These are phyloP conservation scores for Fusarium albosuccineum DNA, from an alignment of 2,329 filamentous ascomycete species.

Conservation along the genomic window DNA sequence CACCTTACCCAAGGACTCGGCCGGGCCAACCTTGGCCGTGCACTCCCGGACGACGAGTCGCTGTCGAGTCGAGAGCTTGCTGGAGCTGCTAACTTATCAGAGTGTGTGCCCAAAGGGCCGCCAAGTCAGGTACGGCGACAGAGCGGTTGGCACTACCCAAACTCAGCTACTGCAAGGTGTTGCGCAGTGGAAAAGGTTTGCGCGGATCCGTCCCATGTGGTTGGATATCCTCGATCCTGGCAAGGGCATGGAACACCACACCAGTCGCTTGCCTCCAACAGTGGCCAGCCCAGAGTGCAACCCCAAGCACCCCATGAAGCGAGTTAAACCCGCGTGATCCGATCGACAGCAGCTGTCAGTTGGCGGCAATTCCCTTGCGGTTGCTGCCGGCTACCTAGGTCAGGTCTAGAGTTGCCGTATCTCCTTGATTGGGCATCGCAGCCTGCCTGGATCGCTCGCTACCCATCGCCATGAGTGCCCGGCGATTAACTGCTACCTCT, in stretches of 20 bases:
- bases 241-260: conserved; percentile 16
- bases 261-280: neutral
- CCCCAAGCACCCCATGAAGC: neutral
- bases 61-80: neutral
- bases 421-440: neutral
- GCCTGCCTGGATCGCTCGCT: neutral
- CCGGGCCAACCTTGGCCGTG: conserved; percentile 7
- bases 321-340: conserved; percentile 22
- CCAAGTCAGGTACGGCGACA: conserved; percentile 30
- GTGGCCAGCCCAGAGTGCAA: conserved; percentile 3
- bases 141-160: conserved; percentile 26
- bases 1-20: conserved; percentile 23
- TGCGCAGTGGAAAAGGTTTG: conserved; percentile 3
- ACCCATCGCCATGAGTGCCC: neutral
- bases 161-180: conserved; percentile 2
- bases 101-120: conserved; percentile 2
- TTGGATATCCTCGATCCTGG: conserved; percentile 33
- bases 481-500: neutral
- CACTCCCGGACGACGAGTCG: neutral
- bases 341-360: conserved; percentile 14
- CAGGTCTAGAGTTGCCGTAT: neutral
- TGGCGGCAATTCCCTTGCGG: conserved; percentile 1
- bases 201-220: conserved; percentile 29
- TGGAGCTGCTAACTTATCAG: conserved; percentile 1
- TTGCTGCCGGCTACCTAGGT: neutral